Conservation (phyloP, 148 eudicot genomes). For the Heliamphora exappendiculata region DNA sequence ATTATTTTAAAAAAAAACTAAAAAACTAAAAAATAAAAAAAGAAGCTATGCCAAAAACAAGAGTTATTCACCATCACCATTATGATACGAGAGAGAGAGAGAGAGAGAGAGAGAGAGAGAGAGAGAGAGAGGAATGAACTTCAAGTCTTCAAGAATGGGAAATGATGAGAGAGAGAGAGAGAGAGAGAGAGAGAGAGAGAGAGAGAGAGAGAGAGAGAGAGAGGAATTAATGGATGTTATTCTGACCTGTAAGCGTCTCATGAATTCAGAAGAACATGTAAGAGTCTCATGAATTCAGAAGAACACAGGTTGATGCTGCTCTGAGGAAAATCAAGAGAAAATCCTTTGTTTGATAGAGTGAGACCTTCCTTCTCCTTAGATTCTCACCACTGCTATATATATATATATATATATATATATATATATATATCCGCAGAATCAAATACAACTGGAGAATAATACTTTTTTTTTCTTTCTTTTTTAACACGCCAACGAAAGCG, state of each 20-base stretch:
- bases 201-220: background rate
- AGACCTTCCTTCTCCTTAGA: background rate
- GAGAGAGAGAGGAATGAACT: too few relatives aligned
- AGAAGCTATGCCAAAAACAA: too few relatives aligned
- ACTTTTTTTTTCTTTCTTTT: background rate
- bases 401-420: background rate
- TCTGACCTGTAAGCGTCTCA: slow-evolving; percentile 6
- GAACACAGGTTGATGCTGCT: background rate
- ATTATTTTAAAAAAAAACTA: too few relatives aligned
- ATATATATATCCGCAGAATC: background rate
- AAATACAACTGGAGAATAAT: slow-evolving; percentile 7
- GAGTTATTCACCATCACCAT: too few relatives aligned
- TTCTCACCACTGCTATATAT: background rate
- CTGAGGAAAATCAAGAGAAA: slow-evolving; percentile 3
- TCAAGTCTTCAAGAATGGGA: too few relatives aligned
- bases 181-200: too few relatives aligned
- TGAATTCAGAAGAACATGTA: background rate
- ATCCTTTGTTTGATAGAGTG: slow-evolving; percentile 6
- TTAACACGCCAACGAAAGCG: slow-evolving; percentile 51
- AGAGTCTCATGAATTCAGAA: background rate
- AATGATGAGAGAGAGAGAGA: too few relatives aligned
- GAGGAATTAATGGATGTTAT: background rate
- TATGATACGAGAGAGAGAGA: too few relatives aligned
- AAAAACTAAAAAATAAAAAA: too few relatives aligned
- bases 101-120: too few relatives aligned